Conservation (phyloP, 2,329 filamentous ascomycete genomes). For the Ampelomyces quisqualis region DNA sequence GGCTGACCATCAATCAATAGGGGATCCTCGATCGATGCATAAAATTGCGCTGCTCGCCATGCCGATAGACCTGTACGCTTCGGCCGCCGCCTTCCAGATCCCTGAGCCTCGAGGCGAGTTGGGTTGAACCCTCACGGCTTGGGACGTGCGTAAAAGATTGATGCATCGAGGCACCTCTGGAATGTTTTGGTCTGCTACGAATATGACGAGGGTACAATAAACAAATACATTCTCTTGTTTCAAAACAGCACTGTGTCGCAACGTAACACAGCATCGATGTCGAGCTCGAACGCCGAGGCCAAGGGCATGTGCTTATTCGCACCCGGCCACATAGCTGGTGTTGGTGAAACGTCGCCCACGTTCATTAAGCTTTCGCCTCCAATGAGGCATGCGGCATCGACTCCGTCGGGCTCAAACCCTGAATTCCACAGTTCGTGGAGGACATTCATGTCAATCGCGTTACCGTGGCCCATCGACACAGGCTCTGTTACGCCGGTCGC, state of each 20-base stretch:
- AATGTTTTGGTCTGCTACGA: not conserved
- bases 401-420: slow-evolving; percentile 7
- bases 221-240: not conserved
- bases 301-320: slow-evolving; percentile 5
- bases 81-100: too few relatives aligned
- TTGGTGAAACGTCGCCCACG: slow-evolving; percentile 1
- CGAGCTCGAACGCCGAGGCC: slow-evolving; percentile 19
- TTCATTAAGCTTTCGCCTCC: slow-evolving; percentile 5
- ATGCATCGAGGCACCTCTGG: too few relatives aligned
- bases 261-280: slow-evolving; percentile 15
- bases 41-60: not conserved
- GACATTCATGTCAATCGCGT: slow-evolving; percentile 18
- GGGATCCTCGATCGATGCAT: too few relatives aligned
- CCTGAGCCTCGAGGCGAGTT: too few relatives aligned
- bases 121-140: too few relatives aligned
- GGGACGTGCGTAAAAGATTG: too few relatives aligned
- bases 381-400: slow-evolving; percentile 1
- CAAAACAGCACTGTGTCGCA: slow-evolving; percentile 5
- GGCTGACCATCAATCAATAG: slow-evolving; percentile 14
- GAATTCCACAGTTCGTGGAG: slow-evolving; percentile 13
- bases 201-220: not conserved
- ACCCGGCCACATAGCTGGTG: not conserved
- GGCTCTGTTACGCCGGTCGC: slow-evolving; percentile 10
- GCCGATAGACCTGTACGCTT: not conserved
- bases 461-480: slow-evolving; percentile 13